Evolutionary conservation across 2,329 filamentous ascomycete species (phyloP).

Genomic region (Fusarium sp.): DNA sequence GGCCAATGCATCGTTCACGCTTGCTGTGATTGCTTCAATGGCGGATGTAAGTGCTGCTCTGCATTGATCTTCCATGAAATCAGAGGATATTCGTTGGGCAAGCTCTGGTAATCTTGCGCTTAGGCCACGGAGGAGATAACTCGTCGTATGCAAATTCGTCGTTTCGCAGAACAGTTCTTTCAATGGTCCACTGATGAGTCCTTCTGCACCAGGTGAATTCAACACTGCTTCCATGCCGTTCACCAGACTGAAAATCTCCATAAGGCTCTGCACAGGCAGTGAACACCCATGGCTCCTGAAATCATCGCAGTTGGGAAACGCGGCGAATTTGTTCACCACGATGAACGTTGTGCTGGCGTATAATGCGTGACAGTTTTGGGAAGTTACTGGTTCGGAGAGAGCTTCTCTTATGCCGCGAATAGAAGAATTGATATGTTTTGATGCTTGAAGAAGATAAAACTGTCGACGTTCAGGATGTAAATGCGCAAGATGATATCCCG

Average conservation of each 20-base stretch:
- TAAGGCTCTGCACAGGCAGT: slow-evolving; percentile 5
- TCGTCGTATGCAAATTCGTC: fast-evolving
- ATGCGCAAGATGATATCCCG: slow-evolving; percentile 33
- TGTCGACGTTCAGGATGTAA: slow-evolving; percentile 20
- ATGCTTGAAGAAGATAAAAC: slow-evolving; percentile 13
- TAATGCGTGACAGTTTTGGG: slow-evolving; percentile 25
- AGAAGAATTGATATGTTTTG: slow-evolving; percentile 33
- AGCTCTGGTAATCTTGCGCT: slow-evolving; percentile 15
- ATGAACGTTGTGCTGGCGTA: slow-evolving; percentile 18
- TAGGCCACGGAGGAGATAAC: not conserved
- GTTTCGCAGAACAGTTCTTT: slow-evolving; percentile 10
- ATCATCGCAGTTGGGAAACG: slow-evolving; percentile 28
- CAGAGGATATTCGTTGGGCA: slow-evolving; percentile 1
- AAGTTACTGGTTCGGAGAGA: not conserved
- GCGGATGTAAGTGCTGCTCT: not conserved
- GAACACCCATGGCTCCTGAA: slow-evolving; percentile 11
- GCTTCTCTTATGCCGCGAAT: slow-evolving; percentile 30
- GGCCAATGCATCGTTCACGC: not conserved
- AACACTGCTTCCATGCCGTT: slow-evolving; percentile 28
- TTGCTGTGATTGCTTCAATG: not conserved
- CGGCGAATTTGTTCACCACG: slow-evolving; percentile 35
- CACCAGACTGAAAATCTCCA: slow-evolving; percentile 33
- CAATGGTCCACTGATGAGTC: not conserved
- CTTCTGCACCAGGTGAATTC: slow-evolving; percentile 6
- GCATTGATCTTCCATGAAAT: slow-evolving; percentile 5